A percentile compares a stretch with the other conserved stretches of the same genome.
phyloP scores from a whole-genome alignment of 768 basidiomycete genomes.

The Suillus lakei region DNA sequence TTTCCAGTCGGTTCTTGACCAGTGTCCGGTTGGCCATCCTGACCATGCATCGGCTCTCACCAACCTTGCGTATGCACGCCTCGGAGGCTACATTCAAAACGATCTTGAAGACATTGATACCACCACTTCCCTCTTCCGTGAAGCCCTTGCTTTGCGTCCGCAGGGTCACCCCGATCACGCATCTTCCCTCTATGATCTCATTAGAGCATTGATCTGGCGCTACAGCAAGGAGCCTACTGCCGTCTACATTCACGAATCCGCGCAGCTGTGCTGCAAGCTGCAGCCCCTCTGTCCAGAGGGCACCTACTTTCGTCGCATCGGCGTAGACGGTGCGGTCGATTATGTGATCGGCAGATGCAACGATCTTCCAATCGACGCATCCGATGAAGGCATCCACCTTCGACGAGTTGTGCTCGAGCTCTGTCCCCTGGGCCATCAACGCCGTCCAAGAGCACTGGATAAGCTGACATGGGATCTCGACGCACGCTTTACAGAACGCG shows the following conservation, averaged over 20 bases:
- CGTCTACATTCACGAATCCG: constrained; percentile 22
- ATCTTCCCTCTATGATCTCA: constrained; percentile 17
- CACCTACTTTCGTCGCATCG: too few species aligned
- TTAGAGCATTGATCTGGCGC: constrained; percentile 10
- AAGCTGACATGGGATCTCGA: background rate
- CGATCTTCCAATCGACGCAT: background rate
- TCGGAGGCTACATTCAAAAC: background rate
- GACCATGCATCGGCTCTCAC: background rate
- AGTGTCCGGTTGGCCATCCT: background rate
- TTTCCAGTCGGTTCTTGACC: too few species aligned
- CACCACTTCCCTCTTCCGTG: too few species aligned
- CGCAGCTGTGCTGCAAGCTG: too few species aligned
- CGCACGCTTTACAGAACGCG: constrained; percentile 8
- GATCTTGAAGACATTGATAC: too few species aligned
- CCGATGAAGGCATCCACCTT: background rate
- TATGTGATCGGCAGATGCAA: too few species aligned
- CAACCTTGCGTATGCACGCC: constrained; percentile 8
- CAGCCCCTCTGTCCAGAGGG: too few species aligned
- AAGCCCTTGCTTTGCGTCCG: constrained; percentile 10
- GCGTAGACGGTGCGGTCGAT: too few species aligned
- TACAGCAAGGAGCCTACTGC: constrained; percentile 14
- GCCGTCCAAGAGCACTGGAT: too few species aligned
- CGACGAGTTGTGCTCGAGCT: background rate
- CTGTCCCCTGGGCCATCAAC: background rate
- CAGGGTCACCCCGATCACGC: constrained; percentile 11